phyloP scores from a whole-genome alignment of 768 basidiomycete species.

The Auriscalpium microsporum region DNA sequence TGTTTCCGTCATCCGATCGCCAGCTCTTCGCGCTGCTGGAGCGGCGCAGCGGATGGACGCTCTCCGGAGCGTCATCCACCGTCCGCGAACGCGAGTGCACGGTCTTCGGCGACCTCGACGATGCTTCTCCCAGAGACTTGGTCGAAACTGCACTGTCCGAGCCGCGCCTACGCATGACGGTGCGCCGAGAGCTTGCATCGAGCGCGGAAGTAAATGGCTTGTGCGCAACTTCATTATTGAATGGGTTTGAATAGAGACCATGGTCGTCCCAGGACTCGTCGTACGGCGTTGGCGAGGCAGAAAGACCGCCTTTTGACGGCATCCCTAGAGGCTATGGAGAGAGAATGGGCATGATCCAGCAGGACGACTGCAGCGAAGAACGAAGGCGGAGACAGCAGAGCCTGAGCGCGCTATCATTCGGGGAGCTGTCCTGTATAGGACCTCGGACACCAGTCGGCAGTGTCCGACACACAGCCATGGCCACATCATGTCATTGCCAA shows the following conservation, averaged over 20 bases:
- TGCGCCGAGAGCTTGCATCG: background rate
- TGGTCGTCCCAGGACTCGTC: background rate
- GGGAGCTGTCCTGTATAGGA: too few relatives aligned
- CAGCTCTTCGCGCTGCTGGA: conserved; percentile 7
- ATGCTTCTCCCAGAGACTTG: conserved; percentile 8
- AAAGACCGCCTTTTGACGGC: background rate
- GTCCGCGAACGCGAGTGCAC: conserved; percentile 19
- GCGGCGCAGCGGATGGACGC: conserved; percentile 10
- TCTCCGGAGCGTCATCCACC: conserved; percentile 12
- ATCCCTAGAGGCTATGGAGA: background rate
- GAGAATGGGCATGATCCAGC: too few relatives aligned
- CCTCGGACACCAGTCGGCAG: too few relatives aligned
- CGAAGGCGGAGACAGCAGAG: too few relatives aligned
- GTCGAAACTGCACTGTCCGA: conserved; percentile 19
- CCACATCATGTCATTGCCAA: too few relatives aligned
- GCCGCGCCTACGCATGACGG: conserved; percentile 17
- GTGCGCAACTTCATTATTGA: background rate
- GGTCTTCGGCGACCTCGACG: background rate
- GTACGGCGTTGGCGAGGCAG: background rate
- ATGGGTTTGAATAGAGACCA: background rate
- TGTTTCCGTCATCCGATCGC: conserved; percentile 6
- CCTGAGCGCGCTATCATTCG: too few relatives aligned
- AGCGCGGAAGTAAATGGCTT: conserved; percentile 14
- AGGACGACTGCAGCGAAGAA: too few relatives aligned
- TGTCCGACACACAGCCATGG: too few relatives aligned